Base-by-base conservation (phyloP, 768 basidiomycete genomes). In the Lyophyllum decastes region DNA sequence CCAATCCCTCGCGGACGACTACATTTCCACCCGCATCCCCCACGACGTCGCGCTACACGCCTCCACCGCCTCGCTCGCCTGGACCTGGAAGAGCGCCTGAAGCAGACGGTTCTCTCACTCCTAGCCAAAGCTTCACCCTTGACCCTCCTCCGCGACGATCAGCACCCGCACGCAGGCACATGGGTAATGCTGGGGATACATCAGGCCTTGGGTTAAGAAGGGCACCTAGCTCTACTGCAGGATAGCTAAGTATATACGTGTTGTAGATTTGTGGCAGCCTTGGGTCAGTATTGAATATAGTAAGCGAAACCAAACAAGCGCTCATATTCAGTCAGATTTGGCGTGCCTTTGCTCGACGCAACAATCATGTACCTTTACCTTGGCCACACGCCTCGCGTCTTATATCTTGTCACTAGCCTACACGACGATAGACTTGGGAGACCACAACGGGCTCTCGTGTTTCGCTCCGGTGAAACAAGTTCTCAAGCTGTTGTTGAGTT, bases 401-500 rank as follows among this genome's bases (percentile, higher is more conserved):
- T 94, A 40, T 89, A 88, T 67, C 83, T 94, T 19, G 81, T 88
- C 54, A 90, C 90, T 24, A 83, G 82, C 65, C 74, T 82, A 40
- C 84, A 87, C 52, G 88, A 90, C 56, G 87, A 89, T 66, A 76
- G 72, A 55, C 70, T 77, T 44, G 89, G 86, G 17, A 76, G 79
- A 52, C 88, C 90, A 19, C 72, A 72, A 33, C 77, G 82, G 61
- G 89, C 81, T 14, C 83, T 94, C 34, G 81, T 89, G 48, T 92
- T 94, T 70, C 88, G 90, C 48, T 80, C 83, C 22, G 84, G 86
- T 21, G 75, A 80, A 56, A 65, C 70, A 16, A 69, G 70, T 53
- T 71, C 83, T 9, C 90, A 92, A 68, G 90, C 90, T 45, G 83
- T 95, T 43, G 93, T 96, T 22, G 94, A 96, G 72, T 94, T 95